Conservation (phyloP, 2,329 filamentous ascomycete genomes). For the Rhinocladiella mackenziei region DNA sequence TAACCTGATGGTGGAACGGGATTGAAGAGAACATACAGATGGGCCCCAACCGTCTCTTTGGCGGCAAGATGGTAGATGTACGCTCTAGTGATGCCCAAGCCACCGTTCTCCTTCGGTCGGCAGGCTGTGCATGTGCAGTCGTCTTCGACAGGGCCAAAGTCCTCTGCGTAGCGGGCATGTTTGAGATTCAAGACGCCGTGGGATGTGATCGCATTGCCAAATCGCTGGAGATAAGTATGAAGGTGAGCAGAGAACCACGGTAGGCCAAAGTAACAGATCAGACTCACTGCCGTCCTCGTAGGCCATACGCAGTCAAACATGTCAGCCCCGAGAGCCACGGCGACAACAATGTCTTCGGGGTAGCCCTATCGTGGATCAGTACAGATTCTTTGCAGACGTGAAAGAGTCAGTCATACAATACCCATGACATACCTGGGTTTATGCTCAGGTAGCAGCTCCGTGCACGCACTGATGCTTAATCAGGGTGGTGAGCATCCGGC, state of each 20-base stretch:
- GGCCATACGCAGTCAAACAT: constrained; percentile 99
- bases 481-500: background rate
- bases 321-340: constrained; percentile 87
- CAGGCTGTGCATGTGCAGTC: constrained; percentile 80
- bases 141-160: constrained; percentile 79
- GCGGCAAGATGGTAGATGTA: constrained; percentile 87
- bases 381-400: background rate
- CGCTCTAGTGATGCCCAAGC: constrained; percentile 77
- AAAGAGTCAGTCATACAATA: constrained; percentile 53
- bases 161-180: constrained; percentile 67
- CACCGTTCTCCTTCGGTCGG: constrained; percentile 57
- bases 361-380: constrained; percentile 59
- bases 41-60: constrained; percentile 91
- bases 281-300: constrained; percentile 73
- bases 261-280: background rate
- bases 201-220: constrained; percentile 87
- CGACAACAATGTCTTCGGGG: constrained; percentile 91
- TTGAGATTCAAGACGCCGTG: constrained; percentile 79
- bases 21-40: constrained; percentile 56
- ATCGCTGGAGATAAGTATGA: constrained; percentile 53
- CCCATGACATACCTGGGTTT: constrained; percentile 99
- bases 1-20: too few relatives aligned
- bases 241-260: background rate
- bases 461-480: constrained; percentile 70
- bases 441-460: constrained; percentile 73